Conservation (phyloP, 2,329 filamentous ascomycete genomes). For the Epichloe gansuensis region DNA sequence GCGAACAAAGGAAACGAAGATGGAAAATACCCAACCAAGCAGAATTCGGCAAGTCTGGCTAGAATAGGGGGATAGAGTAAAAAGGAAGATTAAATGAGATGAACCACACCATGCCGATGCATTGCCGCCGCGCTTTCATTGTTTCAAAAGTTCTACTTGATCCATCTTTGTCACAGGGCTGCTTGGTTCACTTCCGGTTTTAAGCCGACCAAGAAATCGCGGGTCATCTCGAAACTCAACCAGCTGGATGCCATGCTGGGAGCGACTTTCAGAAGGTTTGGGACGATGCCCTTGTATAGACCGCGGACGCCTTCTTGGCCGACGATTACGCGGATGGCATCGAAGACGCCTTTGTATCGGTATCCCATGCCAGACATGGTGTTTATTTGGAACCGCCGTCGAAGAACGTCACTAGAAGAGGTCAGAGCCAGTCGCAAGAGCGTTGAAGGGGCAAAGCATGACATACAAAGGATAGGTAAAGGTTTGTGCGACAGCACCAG, state of each 20-base stretch:
- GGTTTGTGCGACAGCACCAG: constrained; percentile 92
- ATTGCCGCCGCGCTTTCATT: background rate
- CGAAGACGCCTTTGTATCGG: constrained; percentile 75
- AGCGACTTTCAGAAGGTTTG: constrained; percentile 91
- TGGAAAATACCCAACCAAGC: background rate
- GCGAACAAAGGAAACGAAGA: background rate
- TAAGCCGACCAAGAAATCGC: constrained; percentile 66
- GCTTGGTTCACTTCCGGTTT: constrained; percentile 28
- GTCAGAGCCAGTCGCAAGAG: constrained; percentile 9
- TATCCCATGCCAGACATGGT: constrained; percentile 99
- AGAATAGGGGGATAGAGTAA: background rate
- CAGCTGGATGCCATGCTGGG: constrained; percentile 98
- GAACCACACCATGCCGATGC: constrained; percentile 1
- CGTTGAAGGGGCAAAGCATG: background rate
- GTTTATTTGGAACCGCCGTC: constrained; percentile 93
- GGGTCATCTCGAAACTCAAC: constrained; percentile 89
- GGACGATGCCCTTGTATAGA: constrained; percentile 90
- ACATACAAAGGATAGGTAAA: constrained; percentile 96
- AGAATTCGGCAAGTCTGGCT: background rate
- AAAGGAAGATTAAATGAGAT: background rate
- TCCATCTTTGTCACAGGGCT: constrained; percentile 13
- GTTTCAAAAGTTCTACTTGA: constrained; percentile 1
- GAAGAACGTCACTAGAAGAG: constrained; percentile 62
- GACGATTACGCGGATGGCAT: constrained; percentile 73
- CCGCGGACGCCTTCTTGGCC: constrained; percentile 71